phyloP scores from a whole-genome alignment of 495 filamentous ascomycete species.

The Penicillium samsonianum region DNA sequence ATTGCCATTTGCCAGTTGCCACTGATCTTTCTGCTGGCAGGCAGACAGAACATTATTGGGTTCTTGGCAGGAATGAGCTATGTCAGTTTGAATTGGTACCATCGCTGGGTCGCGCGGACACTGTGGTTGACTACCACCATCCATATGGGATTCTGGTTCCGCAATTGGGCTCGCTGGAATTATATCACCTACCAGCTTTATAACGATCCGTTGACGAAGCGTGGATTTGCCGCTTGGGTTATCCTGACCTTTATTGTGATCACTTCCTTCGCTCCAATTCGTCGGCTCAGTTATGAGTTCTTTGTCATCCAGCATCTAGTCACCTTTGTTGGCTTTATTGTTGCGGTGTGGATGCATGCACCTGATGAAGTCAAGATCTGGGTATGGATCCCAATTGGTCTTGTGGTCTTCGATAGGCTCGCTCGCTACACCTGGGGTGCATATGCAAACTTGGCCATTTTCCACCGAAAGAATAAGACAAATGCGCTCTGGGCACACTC shows the following conservation, averaged over 20 bases:
- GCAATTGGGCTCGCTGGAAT: constrained; percentile 64
- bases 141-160: constrained; percentile 72
- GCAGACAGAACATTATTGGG: constrained; percentile 76
- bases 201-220: constrained; percentile 63
- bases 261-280: constrained; percentile 66
- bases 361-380: constrained; percentile 53
- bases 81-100: constrained; percentile 80
- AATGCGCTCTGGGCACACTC: constrained; percentile 39
- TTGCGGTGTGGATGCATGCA: constrained; percentile 62
- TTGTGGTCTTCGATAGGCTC: constrained; percentile 69
- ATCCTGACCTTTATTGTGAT: constrained; percentile 72
- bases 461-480: constrained; percentile 40
- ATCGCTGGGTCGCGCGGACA: constrained; percentile 76
- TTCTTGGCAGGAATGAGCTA: constrained; percentile 67
- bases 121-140: constrained; percentile 73
- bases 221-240: constrained; percentile 73
- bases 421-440: constrained; percentile 53
- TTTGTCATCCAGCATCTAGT: constrained; percentile 81
- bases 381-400: constrained; percentile 73
- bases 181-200: constrained; percentile 62
- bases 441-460: constrained; percentile 67
- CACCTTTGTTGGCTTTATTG: constrained; percentile 66
- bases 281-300: constrained; percentile 71
- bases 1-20: constrained; percentile 81
- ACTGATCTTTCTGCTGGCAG: constrained; percentile 74